phyloP scores from a whole-genome alignment of 768 basidiomycete genomes.

The Collybia mongolica region DNA sequence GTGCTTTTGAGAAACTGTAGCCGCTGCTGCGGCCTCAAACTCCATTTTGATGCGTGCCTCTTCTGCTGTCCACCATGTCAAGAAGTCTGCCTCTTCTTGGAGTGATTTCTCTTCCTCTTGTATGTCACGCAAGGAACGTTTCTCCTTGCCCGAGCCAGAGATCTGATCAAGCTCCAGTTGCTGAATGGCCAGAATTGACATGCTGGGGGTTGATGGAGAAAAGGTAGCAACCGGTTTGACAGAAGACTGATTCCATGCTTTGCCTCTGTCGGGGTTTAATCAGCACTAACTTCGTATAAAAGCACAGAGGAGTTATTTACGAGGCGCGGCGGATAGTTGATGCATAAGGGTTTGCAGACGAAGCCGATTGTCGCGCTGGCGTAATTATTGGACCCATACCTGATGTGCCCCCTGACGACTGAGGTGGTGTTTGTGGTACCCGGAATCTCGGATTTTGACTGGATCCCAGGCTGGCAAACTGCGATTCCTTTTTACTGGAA shows the following conservation, averaged over 20 bases:
- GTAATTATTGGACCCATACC: slow-evolving; percentile 65
- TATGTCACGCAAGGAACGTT: slow-evolving; percentile 74
- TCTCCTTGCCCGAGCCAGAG: slow-evolving; percentile 39
- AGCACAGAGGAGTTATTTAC: slow-evolving; percentile 25
- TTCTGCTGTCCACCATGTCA: slow-evolving; percentile 88
- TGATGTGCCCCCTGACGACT: slow-evolving; percentile 23
- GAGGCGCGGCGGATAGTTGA: slow-evolving; percentile 41
- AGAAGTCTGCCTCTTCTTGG: slow-evolving; percentile 74
- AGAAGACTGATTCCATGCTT: slow-evolving; percentile 54
- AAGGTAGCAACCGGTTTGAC: slow-evolving; percentile 20
- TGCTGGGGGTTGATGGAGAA: slow-evolving; percentile 28
- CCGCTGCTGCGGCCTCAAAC: slow-evolving; percentile 4
- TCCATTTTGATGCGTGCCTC: slow-evolving; percentile 68
- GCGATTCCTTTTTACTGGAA: not conserved
- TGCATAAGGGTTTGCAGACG: slow-evolving; percentile 16
- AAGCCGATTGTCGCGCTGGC: slow-evolving; percentile 47
- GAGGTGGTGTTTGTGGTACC: slow-evolving; percentile 16
- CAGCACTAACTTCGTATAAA: too few species aligned
- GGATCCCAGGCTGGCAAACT: not conserved
- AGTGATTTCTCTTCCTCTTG: slow-evolving; percentile 78
- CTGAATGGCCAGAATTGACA: slow-evolving; percentile 87
- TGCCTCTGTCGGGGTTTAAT: slow-evolving; percentile 28
- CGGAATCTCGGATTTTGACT: slow-evolving; percentile 12
- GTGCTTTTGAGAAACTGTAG: not conserved
- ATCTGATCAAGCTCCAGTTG: slow-evolving; percentile 65